These are phyloP conservation scores for Pinus taeda DNA, from an alignment of 75 land plant genomes.

Conservation along the genomic window DNA sequence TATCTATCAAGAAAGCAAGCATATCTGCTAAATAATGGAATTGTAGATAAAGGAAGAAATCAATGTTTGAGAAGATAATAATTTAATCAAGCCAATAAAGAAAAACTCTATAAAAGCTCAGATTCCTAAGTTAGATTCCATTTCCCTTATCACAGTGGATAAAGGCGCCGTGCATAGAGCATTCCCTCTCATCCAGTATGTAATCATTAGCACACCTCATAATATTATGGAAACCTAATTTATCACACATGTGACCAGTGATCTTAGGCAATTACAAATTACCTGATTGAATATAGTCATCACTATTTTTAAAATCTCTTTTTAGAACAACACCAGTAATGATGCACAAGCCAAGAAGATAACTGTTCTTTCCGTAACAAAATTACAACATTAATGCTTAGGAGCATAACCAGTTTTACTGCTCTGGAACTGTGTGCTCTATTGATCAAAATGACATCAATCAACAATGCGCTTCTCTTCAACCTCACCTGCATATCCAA, in stretches of 20 bases:
- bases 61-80: background rate
- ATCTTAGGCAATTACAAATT: background rate
- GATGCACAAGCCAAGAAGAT: background rate
- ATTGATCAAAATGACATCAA: conserved; percentile 79
- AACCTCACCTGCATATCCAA: conserved; percentile 93
- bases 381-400: background rate
- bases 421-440: conserved; percentile 81
- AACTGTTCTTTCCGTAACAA: background rate
- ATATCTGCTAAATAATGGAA: background rate
- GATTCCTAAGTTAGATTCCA: conserved; percentile 84
- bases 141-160: conserved; percentile 85
- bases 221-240: conserved; percentile 79
- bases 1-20: conserved; percentile 37
- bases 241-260: background rate
- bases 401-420: conserved; percentile 11
- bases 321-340: background rate
- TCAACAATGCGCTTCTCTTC: conserved; percentile 89
- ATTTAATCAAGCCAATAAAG: background rate
- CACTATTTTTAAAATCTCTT: background rate
- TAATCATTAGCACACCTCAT: conserved; percentile 91
- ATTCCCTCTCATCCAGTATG: conserved; percentile 98
- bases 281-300: background rate
- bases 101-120: background rate
- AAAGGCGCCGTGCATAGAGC: conserved; percentile 88
- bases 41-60: background rate